Evolutionary conservation across 768 basidiomycete genomes (phyloP), one percentile per base, ranked within the genome.

Genomic region (Amanita thiersii): DNA sequence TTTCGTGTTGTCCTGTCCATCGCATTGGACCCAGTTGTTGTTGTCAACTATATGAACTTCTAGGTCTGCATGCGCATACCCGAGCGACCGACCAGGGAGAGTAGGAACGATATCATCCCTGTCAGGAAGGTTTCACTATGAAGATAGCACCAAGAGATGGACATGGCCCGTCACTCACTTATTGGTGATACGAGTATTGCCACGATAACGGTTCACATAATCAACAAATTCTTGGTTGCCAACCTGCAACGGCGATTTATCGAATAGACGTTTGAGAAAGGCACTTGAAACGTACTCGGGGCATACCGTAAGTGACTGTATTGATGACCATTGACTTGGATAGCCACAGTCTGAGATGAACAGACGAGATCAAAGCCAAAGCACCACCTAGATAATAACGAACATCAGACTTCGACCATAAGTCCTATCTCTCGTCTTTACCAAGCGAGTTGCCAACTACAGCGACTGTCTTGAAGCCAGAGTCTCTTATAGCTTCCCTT

Each of bases 221-320:
- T 74, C 45, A 2, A 73, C 75, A 46, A 77, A 79, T 5, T 59
- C 74, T 45, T 65, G 66, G 54, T 78, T 75, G 0, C 77, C 74
- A 39, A 70, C 66, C 63, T 70, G 41, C 32, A 20, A 40, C 51
- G 23, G 17, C 29, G 20, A 3, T 8, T 17, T 15, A 8, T 9
- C 19, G 36, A 33, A 7, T 35, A 33, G 20, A 19, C 9, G 2
- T 9, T 12, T n/a, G 15, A 11, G 19, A 21, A 8, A 12, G 19
- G 14, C 19, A 34, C 23, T 2, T n/a, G n/a, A n/a, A 4, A 40
- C 40, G 12, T 21, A 56, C 55, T 15, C 57, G 39, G 20, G 58
- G 58, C 37, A 48, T 35, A 1, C 56, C 58, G 28, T 54, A 59
- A 1, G 43, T 43, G 30, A 56, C 38, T 3, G 55, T 50, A 39